Evolutionary conservation across 305 asterid species (phyloP).

Genomic region (Ruellia speciosa): DNA sequence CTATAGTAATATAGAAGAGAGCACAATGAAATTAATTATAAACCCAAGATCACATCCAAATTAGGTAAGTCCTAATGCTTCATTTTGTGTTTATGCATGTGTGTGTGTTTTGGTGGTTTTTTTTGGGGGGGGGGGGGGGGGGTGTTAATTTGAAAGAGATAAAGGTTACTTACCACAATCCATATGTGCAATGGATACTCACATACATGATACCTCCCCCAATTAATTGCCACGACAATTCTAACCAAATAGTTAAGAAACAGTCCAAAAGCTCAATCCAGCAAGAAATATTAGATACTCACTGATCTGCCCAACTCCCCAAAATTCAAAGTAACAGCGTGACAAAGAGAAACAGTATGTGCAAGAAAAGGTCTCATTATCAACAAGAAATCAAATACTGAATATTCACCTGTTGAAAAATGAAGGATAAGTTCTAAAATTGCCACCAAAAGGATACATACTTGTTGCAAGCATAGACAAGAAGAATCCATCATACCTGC

Average conservation of each 20-base stretch:
- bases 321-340: constrained; percentile 1
- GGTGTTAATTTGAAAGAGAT: not conserved
- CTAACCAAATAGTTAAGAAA: constrained; percentile 44
- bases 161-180: constrained; percentile 65
- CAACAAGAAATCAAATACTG: not conserved
- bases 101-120: not conserved
- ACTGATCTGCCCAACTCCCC: constrained; percentile 2
- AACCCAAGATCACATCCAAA: constrained; percentile 20
- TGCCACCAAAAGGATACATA: constrained; percentile 61
- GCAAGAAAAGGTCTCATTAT: not conserved
- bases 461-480: constrained; percentile 96
- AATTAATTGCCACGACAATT: constrained; percentile 76
- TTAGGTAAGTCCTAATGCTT: not conserved
- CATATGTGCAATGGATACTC: constrained; percentile 79
- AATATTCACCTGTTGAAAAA: constrained; percentile 7
- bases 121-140: not conserved
- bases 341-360: too few relatives aligned
- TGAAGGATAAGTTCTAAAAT: not conserved
- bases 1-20: constrained; percentile 29
- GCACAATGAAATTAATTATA: constrained; percentile 5
- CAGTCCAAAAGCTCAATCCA: constrained; percentile 11
- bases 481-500: constrained; percentile 99
- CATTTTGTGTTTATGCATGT: too few relatives aligned
- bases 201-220: constrained; percentile 75
- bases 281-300: constrained; percentile 8